These are phyloP conservation scores for Lecanosticta acicola DNA, from an alignment of 2,329 filamentous ascomycete genomes.

Conservation along the genomic window DNA sequence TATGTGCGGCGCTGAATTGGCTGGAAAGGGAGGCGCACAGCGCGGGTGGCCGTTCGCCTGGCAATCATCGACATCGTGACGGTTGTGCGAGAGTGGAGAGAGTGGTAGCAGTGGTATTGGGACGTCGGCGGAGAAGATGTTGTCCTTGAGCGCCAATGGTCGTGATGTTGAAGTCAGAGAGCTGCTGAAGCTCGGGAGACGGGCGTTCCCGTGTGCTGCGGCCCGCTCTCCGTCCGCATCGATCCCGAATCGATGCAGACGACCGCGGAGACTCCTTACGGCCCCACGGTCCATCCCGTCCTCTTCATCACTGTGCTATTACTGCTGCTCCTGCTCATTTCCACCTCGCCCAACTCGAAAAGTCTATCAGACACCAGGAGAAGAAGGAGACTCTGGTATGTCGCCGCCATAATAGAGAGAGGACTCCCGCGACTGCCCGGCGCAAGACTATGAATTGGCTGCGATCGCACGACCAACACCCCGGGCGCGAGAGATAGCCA, in stretches of 20 bases:
- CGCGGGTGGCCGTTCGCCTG: slow-evolving; percentile 43
- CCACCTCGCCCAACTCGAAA: too few relatives aligned
- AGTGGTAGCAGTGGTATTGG: slow-evolving; percentile 2
- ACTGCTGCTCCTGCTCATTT: too few relatives aligned
- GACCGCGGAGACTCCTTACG: too few relatives aligned
- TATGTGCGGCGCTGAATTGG: slow-evolving; percentile 29
- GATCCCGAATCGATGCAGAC: too few relatives aligned
- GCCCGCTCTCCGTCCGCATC: too few relatives aligned
- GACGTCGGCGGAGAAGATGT: too few relatives aligned
- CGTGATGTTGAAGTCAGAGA: not conserved
- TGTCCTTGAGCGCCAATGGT: not conserved
- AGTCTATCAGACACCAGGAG: too few relatives aligned
- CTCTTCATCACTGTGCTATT: too few relatives aligned
- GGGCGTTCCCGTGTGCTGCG: too few relatives aligned
- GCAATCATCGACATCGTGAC: slow-evolving; percentile 43
- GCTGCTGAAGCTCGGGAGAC: not conserved
- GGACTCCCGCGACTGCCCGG: not conserved
- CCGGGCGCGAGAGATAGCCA: slow-evolving; percentile 2
- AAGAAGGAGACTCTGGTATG: too few relatives aligned
- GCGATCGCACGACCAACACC: slow-evolving; percentile 2
- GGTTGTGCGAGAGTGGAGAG: slow-evolving; percentile 5
- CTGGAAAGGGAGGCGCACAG: slow-evolving; percentile 36
- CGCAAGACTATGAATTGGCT: slow-evolving; percentile 9
- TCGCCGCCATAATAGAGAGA: too few relatives aligned
- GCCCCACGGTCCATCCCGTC: too few relatives aligned